Evolutionary conservation across 2,329 filamentous ascomycete genomes (phyloP).

Genomic region (Pseudogymnoascus sp.): DNA sequence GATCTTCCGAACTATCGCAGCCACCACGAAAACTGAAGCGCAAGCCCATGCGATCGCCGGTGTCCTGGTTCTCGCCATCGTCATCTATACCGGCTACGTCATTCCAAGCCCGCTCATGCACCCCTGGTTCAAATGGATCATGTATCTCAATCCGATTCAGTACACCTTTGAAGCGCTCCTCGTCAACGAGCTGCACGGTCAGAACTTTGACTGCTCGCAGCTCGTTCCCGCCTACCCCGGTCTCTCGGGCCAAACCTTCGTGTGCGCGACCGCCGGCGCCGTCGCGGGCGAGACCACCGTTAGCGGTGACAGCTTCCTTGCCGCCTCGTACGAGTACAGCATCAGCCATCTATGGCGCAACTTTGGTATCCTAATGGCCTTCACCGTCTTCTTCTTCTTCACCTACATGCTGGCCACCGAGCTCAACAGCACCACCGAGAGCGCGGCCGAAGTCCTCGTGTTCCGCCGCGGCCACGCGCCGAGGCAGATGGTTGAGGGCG

Average conservation of each 20-base stretch:
- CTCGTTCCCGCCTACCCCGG: constrained; percentile 20
- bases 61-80: constrained; percentile 31
- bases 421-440: constrained; percentile 57
- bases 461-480: constrained; percentile 60
- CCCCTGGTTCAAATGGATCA: constrained; percentile 74
- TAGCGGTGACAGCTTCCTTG: constrained; percentile 51
- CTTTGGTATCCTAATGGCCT: constrained; percentile 59
- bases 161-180: constrained; percentile 73
- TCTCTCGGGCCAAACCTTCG: constrained; percentile 32
- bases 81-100: constrained; percentile 29
- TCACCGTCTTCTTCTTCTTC: constrained; percentile 53
- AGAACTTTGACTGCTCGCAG: constrained; percentile 9
- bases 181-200: constrained; percentile 66
- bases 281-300: constrained; percentile 44
- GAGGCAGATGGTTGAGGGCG: constrained; percentile 31
- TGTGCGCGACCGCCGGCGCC: constrained; percentile 53
- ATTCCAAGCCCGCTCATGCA: constrained; percentile 53
- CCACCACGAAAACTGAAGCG: constrained; percentile 61
- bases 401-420: constrained; percentile 60
- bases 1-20: constrained; percentile 73
- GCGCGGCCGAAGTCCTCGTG: constrained; percentile 69
- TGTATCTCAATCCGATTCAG: constrained; percentile 65
- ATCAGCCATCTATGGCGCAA: constrained; percentile 59
- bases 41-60: constrained; percentile 54
- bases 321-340: constrained; percentile 47